These are phyloP conservation scores for Cryptococcus neoformans DNA, from an alignment of 1,284 basidiomycete genomes.

Conservation along the genomic window DNA sequence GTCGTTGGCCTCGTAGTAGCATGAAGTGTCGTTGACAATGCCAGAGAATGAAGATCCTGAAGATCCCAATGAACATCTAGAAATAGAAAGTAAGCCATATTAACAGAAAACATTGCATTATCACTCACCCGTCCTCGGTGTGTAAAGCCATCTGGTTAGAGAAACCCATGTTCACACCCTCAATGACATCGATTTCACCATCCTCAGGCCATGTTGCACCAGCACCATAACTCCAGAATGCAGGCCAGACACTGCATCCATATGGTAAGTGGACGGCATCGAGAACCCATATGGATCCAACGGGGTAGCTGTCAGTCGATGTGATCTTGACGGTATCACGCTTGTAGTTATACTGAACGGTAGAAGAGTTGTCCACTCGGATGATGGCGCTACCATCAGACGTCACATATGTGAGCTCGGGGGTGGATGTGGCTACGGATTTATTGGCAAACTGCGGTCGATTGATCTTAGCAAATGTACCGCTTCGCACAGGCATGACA, in stretches of 20 bases:
- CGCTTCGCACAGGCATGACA: background rate
- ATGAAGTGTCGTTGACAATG: conserved; percentile 29
- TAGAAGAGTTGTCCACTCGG: conserved; percentile 38
- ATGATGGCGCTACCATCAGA: conserved; percentile 64
- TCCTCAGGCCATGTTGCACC: conserved; percentile 59
- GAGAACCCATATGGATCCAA: conserved; percentile 65
- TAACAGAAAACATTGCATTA: background rate
- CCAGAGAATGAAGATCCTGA: conserved; percentile 22
- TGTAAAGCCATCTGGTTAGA: conserved; percentile 78
- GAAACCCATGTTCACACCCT: conserved; percentile 70
- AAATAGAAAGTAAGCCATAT: background rate
- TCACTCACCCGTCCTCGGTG: conserved; percentile 49
- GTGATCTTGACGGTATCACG: conserved; percentile 67
- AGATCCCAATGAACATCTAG: conserved; percentile 27
- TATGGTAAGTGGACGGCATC: conserved; percentile 65
- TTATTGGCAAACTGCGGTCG: conserved; percentile 54
- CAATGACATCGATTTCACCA: conserved; percentile 79
- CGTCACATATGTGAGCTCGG: conserved; percentile 62
- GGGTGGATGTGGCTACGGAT: conserved; percentile 52
- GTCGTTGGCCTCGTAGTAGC: conserved; percentile 29
- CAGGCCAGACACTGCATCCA: conserved; percentile 38
- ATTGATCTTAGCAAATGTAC: background rate
- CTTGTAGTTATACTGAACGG: conserved; percentile 58
- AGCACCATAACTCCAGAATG: conserved; percentile 28
- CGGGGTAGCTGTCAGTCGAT: conserved; percentile 57